Evolutionary conservation across 148 eudicot species (phyloP).

Genomic region (Rhododendron ovatum): DNA sequence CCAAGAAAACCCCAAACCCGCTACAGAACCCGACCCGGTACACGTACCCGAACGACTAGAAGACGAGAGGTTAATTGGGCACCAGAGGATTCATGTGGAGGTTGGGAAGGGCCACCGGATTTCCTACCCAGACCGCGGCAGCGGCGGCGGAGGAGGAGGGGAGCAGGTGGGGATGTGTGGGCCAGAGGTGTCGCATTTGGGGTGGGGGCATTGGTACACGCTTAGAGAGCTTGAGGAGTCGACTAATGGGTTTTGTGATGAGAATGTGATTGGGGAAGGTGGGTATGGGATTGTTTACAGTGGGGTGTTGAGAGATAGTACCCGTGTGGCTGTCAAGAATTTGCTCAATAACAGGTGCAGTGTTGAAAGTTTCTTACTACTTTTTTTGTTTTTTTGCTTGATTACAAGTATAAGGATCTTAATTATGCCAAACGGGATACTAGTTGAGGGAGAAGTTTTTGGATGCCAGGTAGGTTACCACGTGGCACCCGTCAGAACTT

Average conservation of each 20-base stretch:
- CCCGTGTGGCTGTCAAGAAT: conserved; percentile 77
- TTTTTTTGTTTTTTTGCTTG: not conserved
- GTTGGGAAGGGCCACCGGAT: conserved; percentile 54
- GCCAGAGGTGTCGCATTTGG: conserved; percentile 76
- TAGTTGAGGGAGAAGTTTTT: not conserved
- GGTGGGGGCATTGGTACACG: conserved; percentile 95
- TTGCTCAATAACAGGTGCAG: conserved; percentile 75
- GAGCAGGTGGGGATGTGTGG: conserved; percentile 27
- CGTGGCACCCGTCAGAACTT: no score
- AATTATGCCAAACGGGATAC: not conserved
- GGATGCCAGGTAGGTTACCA: no score
- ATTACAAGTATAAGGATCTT: not conserved
- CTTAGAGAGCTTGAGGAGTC: conserved; percentile 73
- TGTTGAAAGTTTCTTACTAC: not conserved
- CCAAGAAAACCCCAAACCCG: conserved; percentile 10
- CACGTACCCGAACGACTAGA: conserved; percentile 33
- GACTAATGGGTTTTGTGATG: conserved; percentile 61
- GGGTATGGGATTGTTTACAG: conserved; percentile 89
- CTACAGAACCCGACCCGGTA: conserved; percentile 16
- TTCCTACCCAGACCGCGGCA: conserved; percentile 36
- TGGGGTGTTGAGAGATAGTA: conserved; percentile 45
- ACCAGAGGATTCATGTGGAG: conserved; percentile 45
- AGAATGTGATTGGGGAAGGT: conserved; percentile 95
- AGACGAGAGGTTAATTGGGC: conserved; percentile 27
- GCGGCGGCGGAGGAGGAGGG: conserved; percentile 21